Evolutionary conservation across 768 basidiomycete species (phyloP), one percentile per base, ranked within the genome.

Genomic region (Termitomyces sp.): DNA sequence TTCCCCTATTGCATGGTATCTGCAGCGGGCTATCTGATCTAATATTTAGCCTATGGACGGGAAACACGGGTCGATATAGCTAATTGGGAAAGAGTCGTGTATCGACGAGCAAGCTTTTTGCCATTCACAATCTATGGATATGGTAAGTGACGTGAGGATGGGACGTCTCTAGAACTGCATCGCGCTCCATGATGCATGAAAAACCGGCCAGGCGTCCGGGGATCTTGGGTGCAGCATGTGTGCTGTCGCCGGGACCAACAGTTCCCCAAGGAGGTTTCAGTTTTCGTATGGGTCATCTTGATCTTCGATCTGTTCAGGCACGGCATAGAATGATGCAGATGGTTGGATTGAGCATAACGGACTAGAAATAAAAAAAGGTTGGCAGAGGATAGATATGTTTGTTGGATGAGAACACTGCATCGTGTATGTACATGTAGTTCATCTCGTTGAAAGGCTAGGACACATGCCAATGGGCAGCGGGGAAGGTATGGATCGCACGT

Each of bases 221-320:
- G 44, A 45, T 45, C 44, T 45, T 27, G 24, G 22, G 5, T 24
- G 18, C 26, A 40, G n/a, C 44, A 32, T 37, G 20, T 59, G 32
- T 20, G 47, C 7, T 24, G 26, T 47, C 22, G 44, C 37, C 43
- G 57, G 36, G 36, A 39, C 30, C 7, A 30, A 20, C 20, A 26
- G 16, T 47, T 47, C 36, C 36, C 54, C 59, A 30, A 60, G 37
- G 33, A 26, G 52, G 5, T 3, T 4, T 5, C 20, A 43, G 22
- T 22, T n/a, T n/a, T 34, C 16, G 47, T 48, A 33, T 48, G 47
- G 55, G 33, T 36, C 45, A 61, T 61, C 60, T 56, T 57, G 58
- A 53, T 53, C 39, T 45, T 20, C 14, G 53, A 60, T 63, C 58
- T 63, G 16, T 20, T 48, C 59, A 63, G 62, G 62, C 58, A 63